Conservation (phyloP, 192 early-diverging fungal genomes). For the Podila horticola region DNA sequence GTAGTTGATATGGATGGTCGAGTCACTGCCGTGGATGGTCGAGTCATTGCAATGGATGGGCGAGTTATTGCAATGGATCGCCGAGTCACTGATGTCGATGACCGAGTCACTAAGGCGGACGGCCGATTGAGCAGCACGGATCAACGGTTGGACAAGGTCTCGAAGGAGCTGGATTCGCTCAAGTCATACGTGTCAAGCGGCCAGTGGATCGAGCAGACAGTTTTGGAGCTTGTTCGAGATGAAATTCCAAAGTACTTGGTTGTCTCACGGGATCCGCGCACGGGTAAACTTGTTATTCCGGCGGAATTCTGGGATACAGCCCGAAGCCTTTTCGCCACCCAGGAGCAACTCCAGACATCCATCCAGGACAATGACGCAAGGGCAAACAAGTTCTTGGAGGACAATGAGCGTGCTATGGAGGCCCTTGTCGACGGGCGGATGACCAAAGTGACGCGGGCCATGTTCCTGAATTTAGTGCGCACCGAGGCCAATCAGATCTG, state of each 20-base stretch:
- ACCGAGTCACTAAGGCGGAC: conserved; percentile 8
- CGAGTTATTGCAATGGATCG: neutral
- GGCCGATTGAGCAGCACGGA: conserved; percentile 17
- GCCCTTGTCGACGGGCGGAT: conserved; percentile 31
- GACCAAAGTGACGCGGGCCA: conserved; percentile 29
- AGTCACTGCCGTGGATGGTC: too few relatives aligned
- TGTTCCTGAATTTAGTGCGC: conserved; percentile 28
- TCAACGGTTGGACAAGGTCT: conserved; percentile 19
- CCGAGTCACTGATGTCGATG: neutral
- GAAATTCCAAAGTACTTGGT: conserved; percentile 39
- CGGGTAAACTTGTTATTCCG: conserved; percentile 27
- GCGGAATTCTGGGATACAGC: conserved; percentile 37
- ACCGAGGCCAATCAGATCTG: conserved; percentile 38
- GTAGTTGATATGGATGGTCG: neutral
- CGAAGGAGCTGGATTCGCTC: conserved; percentile 17
- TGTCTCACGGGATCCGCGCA: conserved; percentile 23
- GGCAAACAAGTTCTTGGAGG: conserved; percentile 23
- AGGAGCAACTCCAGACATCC: conserved; percentile 19
- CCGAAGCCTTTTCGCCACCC: conserved; percentile 23
- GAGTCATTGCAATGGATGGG: too few relatives aligned
- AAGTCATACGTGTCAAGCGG: conserved; percentile 20
- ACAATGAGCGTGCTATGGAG: conserved; percentile 30
- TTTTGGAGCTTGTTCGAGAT: conserved; percentile 27
- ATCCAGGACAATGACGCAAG: conserved; percentile 7
- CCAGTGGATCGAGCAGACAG: conserved; percentile 36